These are phyloP conservation scores for Penicillium alfredii DNA, from an alignment of 495 filamentous ascomycete genomes.

Conservation along the genomic window DNA sequence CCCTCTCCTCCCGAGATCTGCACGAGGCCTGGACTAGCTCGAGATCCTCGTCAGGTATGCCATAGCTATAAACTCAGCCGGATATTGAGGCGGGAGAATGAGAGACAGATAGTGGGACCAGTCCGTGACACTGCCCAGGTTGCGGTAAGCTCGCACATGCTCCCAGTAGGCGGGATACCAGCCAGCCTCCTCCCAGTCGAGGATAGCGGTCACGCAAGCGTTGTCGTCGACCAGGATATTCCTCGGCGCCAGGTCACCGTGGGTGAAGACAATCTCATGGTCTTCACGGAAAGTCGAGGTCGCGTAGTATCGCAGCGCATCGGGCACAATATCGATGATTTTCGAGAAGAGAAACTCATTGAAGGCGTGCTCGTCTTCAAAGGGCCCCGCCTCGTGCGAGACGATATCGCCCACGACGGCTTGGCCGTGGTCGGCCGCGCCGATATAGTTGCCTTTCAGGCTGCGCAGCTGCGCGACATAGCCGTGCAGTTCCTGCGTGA, in stretches of 20 bases:
- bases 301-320: neutral
- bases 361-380: neutral
- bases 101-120: slow-evolving; percentile 1
- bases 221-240: slow-evolving; percentile 5
- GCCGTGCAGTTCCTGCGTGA: slow-evolving; percentile 1
- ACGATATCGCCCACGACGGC: neutral
- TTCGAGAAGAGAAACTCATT: neutral
- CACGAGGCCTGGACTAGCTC: no score
- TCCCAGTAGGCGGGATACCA: slow-evolving; percentile 3
- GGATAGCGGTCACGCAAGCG: slow-evolving; percentile 1
- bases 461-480: slow-evolving; percentile 1
- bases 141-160: neutral
- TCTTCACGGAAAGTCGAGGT: neutral
- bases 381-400: neutral
- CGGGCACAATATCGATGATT: neutral
- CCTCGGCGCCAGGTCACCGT: slow-evolving; percentile 6
- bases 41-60: no score
- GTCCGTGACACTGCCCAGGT: slow-evolving; percentile 1
- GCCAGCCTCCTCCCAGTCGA: slow-evolving; percentile 3
- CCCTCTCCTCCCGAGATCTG: no score
- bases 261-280: neutral
- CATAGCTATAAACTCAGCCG: slow-evolving; percentile 2
- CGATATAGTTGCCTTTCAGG: neutral
- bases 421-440: neutral
- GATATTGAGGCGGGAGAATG: slow-evolving; percentile 2